Evolutionary conservation across 176 grass and related monocot species (phyloP), one percentile per base, ranked within the genome.

Genomic region (Rhynchospora breviuscula): DNA sequence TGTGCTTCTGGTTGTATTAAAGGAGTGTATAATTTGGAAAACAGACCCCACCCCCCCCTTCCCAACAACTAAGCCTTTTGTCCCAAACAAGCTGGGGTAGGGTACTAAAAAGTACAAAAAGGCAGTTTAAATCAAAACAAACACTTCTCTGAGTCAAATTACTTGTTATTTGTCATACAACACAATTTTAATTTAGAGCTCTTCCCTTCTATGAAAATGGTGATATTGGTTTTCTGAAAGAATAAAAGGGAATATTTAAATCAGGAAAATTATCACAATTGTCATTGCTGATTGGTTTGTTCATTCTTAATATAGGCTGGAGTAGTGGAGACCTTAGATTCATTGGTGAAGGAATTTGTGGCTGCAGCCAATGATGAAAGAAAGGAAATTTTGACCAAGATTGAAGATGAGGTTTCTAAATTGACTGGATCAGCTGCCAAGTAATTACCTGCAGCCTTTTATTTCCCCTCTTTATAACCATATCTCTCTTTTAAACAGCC

Each of bases 341-440:
- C 89, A 87, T 90, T 89, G 53, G 96, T 93, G 85, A 93, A 98
- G 86, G 93, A 98, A 78, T 93, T 98, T 59, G 23, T 93, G 6
- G 82, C 15, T 89, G 91, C 96, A 0, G 77, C 76, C 40, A 88
- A 63, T 58, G 89, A 91, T 43, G 92, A 95, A 40, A 64, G 31
- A 70, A 98, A 95, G 79, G 85, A 91, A 89, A 61, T 90, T 79
- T 84, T 98, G 25, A 76, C 91, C 58, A 90, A 89, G 83, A 90
- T 99, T 67, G 93, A 93, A 92, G 93, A 93, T 13, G 91, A 95
- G 85, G 91, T 85, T 86, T 89, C 86, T n/a, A 99, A 99, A 84
- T 85, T 99, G n/a, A 95, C 82, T 64, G 93, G 91, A 69, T 65
- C 93, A 83, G 88, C 96, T 90, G 89, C 89, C 31, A 99, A 84